A percentile compares a stretch with the other conserved stretches of the same genome.
These are phyloP conservation scores for Penicillium tannophilum DNA, from an alignment of 495 filamentous ascomycete species.

Conservation along the genomic window DNA sequence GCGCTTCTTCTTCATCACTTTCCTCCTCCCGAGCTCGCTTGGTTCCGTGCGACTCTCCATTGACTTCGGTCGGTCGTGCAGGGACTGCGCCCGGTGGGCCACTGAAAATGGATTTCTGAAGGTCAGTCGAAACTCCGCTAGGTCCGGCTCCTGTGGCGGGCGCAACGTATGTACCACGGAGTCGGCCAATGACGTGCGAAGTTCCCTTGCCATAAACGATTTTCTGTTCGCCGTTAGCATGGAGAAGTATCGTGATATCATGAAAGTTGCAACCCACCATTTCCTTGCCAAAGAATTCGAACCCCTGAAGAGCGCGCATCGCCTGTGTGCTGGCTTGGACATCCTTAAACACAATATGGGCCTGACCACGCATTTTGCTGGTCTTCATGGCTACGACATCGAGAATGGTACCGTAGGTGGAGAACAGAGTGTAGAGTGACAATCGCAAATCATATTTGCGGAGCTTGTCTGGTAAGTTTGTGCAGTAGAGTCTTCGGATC, in stretches of 20 bases:
- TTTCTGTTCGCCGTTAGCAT: constrained; percentile 54
- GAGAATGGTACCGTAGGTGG: constrained; percentile 88
- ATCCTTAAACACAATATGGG: constrained; percentile 89
- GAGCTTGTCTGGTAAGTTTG: constrained; percentile 83
- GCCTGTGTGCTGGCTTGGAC: constrained; percentile 85
- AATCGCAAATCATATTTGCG: constrained; percentile 81
- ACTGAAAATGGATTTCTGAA: constrained; percentile 82
- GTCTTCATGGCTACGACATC: constrained; percentile 92
- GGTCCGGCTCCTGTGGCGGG: constrained; percentile 53
- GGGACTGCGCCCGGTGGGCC: constrained; percentile 57
- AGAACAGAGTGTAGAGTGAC: constrained; percentile 88
- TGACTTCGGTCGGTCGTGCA: constrained; percentile 39
- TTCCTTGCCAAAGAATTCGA: constrained; percentile 82
- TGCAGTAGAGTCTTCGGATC: constrained; percentile 72
- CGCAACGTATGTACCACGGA: constrained; percentile 84
- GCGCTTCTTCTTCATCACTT: constrained; percentile 65
- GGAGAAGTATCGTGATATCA: neutral
- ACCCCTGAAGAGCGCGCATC: constrained; percentile 82
- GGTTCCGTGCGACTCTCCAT: constrained; percentile 44
- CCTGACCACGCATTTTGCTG: constrained; percentile 89
- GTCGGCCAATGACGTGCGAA: constrained; percentile 81
- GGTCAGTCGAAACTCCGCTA: constrained; percentile 65
- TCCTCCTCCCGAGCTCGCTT: constrained; percentile 78
- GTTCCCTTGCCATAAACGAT: constrained; percentile 87
- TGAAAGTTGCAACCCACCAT: constrained; percentile 61